Evolutionary conservation across 2,329 filamentous ascomycete species (phyloP).

Genomic region (Hypoxylon sp.): DNA sequence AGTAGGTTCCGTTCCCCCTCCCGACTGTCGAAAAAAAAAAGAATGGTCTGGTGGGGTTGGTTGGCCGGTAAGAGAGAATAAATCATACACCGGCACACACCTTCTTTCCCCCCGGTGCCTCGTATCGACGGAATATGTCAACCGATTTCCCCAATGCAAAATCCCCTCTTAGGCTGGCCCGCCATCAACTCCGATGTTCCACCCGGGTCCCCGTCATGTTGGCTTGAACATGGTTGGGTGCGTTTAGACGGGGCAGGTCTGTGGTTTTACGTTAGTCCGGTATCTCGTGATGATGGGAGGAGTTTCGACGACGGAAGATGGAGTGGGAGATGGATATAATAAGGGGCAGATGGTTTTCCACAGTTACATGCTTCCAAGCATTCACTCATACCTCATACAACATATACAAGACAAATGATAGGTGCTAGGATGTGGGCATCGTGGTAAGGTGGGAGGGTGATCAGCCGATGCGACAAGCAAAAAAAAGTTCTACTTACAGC

Average conservation of each 20-base stretch:
- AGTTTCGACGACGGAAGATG: not conserved
- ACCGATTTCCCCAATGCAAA: not conserved
- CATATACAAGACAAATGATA: not conserved
- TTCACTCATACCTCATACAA: too few relatives aligned
- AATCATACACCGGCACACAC: slow-evolving; percentile 6
- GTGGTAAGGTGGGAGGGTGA: not conserved
- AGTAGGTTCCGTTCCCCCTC: not conserved
- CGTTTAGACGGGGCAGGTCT: slow-evolving; percentile 41
- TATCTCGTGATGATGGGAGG: not conserved
- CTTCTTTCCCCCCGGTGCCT: not conserved
- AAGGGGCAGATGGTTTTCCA: too few relatives aligned
- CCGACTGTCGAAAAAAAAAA: slow-evolving; percentile 6
- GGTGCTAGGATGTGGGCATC: too few relatives aligned
- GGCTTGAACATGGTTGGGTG: slow-evolving; percentile 4
- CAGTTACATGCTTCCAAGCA: too few relatives aligned
- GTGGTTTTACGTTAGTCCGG: slow-evolving; percentile 5
- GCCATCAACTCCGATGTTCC: slow-evolving; percentile 7
- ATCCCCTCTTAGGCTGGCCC: not conserved
- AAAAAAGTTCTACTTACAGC: slow-evolving; percentile 61
- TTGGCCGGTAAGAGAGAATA: not conserved
- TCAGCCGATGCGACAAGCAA: not conserved
- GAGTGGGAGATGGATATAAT: not conserved
- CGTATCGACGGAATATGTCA: not conserved
- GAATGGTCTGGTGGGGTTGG: slow-evolving; percentile 22
- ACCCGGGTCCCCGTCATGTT: not conserved